These are phyloP conservation scores for Anastatica hierochuntica DNA, from an alignment of 345 rosid species.

Conservation along the genomic window DNA sequence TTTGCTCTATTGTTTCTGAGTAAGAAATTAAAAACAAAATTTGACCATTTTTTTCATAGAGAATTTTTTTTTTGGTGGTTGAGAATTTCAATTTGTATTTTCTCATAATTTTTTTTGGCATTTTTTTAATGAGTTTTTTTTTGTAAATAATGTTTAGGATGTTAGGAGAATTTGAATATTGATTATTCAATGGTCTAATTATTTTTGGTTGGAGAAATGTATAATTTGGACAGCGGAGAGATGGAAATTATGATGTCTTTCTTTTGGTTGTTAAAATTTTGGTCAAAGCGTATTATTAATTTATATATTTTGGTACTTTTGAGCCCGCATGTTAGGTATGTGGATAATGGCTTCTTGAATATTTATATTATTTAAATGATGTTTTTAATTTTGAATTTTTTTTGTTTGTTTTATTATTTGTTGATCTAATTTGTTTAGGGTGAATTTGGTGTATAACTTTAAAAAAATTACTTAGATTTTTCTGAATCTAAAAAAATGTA, in stretches of 20 bases:
- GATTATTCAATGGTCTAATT: slow-evolving; percentile 18
- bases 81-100: slow-evolving; percentile 14
- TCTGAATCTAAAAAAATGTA: no score
- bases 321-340: neutral
- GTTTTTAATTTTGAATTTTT: no score
- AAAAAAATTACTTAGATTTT: no score
- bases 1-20: slow-evolving; percentile 43
- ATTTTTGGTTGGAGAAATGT: slow-evolving; percentile 16
- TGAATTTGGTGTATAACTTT: no score
- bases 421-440: no score
- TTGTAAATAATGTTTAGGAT: slow-evolving; percentile 7
- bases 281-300: slow-evolving; percentile 7
- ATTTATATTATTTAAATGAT: no score
- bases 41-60: neutral
- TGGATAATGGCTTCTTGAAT: neutral
- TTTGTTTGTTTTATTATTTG: no score
- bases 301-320: neutral
- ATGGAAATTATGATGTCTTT: no score
- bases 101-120: slow-evolving; percentile 1
- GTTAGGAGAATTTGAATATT: slow-evolving; percentile 3
- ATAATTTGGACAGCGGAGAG: slow-evolving; percentile 14
- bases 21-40: slow-evolving; percentile 17
- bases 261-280: neutral
- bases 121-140: neutral
- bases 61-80: neutral